phyloP scores from a whole-genome alignment of 2,329 filamentous ascomycete species.

The Monilinia vaccinii-corymbosi region DNA sequence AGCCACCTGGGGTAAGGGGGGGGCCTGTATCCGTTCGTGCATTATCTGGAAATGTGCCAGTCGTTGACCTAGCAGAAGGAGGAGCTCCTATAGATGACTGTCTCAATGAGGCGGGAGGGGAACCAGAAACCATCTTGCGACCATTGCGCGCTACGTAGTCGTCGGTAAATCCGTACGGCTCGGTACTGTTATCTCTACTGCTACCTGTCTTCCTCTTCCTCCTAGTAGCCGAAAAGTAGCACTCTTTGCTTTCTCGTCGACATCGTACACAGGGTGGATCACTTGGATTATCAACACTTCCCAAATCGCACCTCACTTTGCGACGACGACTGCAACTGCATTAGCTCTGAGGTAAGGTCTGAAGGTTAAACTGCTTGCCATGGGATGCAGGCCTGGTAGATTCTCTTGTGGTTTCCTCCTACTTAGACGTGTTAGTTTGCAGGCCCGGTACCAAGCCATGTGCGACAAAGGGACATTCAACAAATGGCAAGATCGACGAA shows the following conservation, averaged over 20 bases:
- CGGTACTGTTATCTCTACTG: constrained; percentile 39
- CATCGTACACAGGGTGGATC: constrained; percentile 92
- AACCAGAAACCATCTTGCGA: constrained; percentile 52
- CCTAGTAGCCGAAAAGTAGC: constrained; percentile 90
- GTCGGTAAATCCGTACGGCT: constrained; percentile 33
- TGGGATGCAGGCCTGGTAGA: constrained; percentile 39
- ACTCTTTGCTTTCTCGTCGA: constrained; percentile 89
- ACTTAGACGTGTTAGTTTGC: neutral
- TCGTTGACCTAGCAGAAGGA: constrained; percentile 25
- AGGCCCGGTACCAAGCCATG: neutral
- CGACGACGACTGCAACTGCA: constrained; percentile 34
- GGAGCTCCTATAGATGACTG: constrained; percentile 31
- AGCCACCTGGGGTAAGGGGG: constrained; percentile 58
- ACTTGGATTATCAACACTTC: constrained; percentile 83
- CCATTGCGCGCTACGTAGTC: constrained; percentile 68
- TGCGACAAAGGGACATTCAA: constrained; percentile 2
- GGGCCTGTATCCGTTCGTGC: constrained; percentile 28
- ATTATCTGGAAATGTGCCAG: neutral
- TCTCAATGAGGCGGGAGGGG: constrained; percentile 28
- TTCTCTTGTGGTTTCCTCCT: constrained; percentile 8
- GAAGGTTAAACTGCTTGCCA: constrained; percentile 22
- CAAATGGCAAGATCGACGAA: neutral
- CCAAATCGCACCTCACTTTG: constrained; percentile 49
- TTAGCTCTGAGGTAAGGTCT: neutral
- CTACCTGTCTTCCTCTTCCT: constrained; percentile 77